Evolutionary conservation across 352 stramenopile species (phyloP).

Genomic region (Phytopythium montanum): DNA sequence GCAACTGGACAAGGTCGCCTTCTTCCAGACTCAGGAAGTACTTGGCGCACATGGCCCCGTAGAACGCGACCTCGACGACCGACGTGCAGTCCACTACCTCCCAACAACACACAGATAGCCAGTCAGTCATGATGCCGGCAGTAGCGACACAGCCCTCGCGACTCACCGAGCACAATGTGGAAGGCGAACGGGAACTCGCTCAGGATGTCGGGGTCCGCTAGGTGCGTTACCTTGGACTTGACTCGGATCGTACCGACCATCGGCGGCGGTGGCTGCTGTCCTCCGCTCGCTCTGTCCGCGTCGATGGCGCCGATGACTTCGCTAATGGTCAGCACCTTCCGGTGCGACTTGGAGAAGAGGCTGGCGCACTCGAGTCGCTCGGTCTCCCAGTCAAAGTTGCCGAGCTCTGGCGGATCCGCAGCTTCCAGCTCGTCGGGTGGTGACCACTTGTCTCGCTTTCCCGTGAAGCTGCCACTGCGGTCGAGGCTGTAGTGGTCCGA

Average conservation of each 20-base stretch:
- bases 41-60: slow-evolving; percentile 56
- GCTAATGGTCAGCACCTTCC: neutral
- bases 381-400: slow-evolving; percentile 18
- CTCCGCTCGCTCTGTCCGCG: neutral
- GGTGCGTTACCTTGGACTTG: slow-evolving; percentile 52
- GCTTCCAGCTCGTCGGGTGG: slow-evolving; percentile 25
- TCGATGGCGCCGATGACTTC: neutral
- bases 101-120: neutral
- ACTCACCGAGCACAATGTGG: slow-evolving; percentile 50
- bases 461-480: slow-evolving; percentile 32
- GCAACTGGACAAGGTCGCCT: slow-evolving; percentile 55
- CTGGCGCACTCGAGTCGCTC: slow-evolving; percentile 15
- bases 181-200: slow-evolving; percentile 72
- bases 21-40: slow-evolving; percentile 52
- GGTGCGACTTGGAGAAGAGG: slow-evolving; percentile 16
- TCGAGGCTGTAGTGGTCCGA: slow-evolving; percentile 53
- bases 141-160: neutral
- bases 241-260: slow-evolving; percentile 52
- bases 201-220: slow-evolving; percentile 29
- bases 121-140: neutral
- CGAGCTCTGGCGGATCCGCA: neutral
- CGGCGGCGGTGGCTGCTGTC: slow-evolving; percentile 12
- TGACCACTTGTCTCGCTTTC: slow-evolving; percentile 21
- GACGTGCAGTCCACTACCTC: slow-evolving; percentile 34
- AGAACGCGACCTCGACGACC: slow-evolving; percentile 59